phyloP scores from a whole-genome alignment of 805 yeast species.

The Starmerella geochares region DNA sequence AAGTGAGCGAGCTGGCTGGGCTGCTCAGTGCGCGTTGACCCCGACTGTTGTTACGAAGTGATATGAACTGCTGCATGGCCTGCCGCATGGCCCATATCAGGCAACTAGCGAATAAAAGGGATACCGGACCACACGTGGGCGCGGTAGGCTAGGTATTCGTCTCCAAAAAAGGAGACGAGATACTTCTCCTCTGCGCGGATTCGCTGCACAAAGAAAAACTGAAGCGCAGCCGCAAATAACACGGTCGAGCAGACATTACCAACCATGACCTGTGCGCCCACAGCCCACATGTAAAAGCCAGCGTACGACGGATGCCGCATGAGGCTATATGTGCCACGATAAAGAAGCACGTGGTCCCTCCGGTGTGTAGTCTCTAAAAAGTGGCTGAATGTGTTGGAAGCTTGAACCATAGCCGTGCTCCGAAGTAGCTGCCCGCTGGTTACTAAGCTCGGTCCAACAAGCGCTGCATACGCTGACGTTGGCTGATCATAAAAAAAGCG shows the following conservation, averaged over 20 bases:
- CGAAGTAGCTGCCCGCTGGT: constrained; percentile 58
- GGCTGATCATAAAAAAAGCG: constrained; percentile 36
- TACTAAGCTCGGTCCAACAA: constrained; percentile 41
- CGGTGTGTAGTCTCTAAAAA: constrained; percentile 47
- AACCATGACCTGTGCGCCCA: constrained; percentile 68
- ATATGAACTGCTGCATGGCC: no score
- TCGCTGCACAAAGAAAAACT: constrained; percentile 58
- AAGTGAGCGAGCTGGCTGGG: no score
- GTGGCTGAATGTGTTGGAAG: constrained; percentile 80
- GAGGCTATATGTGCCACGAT: constrained; percentile 56
- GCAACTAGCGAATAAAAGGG: constrained; percentile 61
- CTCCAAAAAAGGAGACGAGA: constrained; percentile 60
- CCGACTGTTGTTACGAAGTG: no score
- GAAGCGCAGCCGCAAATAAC: constrained; percentile 48
- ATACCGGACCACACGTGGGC: constrained; percentile 45
- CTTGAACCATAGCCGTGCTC: constrained; percentile 75
- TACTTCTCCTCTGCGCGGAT: constrained; percentile 59
- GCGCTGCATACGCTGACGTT: constrained; percentile 30
- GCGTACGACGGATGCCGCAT: constrained; percentile 83
- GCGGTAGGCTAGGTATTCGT: constrained; percentile 49
- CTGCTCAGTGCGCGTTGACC: no score
- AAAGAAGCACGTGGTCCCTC: constrained; percentile 56
- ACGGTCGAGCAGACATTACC: constrained; percentile 52
- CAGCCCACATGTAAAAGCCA: constrained; percentile 89
- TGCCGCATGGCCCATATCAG: no score